Percentiles rank a stretch among this genome's conserved stretches.
phyloP scores from a whole-genome alignment of 2,329 filamentous ascomycete species.

The Fusarium keratoplasticum region DNA sequence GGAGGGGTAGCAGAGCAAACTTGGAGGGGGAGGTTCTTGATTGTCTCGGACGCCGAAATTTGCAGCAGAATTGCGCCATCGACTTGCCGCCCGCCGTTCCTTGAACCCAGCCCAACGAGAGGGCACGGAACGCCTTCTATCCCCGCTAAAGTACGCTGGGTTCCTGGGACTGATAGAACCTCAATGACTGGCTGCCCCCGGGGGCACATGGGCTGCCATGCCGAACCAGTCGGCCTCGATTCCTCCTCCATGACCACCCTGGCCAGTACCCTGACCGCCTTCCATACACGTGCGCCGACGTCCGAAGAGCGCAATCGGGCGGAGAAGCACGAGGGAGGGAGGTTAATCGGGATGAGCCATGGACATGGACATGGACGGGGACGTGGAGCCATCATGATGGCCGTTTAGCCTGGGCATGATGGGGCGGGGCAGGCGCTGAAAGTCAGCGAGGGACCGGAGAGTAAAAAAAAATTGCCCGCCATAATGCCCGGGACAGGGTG shows the following conservation, averaged over 20 bases:
- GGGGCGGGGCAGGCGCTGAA: constrained; percentile 28
- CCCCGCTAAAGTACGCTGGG: constrained; percentile 1
- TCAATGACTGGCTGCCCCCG: not conserved
- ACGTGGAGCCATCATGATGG: constrained; percentile 28
- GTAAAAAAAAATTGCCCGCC: not conserved
- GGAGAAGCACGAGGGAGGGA: not conserved
- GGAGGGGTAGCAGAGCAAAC: constrained; percentile 40
- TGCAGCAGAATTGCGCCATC: constrained; percentile 45
- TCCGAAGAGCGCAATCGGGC: constrained; percentile 29
- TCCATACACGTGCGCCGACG: constrained; percentile 40
- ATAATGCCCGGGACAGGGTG: not conserved
- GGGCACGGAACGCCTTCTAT: not conserved
- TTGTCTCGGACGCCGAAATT: constrained; percentile 37
- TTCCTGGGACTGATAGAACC: constrained; percentile 14
- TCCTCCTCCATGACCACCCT: constrained; percentile 13
- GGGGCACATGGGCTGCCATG: constrained; percentile 8
- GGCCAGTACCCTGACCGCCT: constrained; percentile 46
- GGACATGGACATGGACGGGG: not conserved
- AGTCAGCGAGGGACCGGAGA: not conserved
- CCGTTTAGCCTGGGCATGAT: constrained; percentile 16
- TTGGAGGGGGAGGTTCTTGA: constrained; percentile 18
- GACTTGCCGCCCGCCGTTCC: constrained; percentile 27
- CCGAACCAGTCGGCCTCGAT: constrained; percentile 39
- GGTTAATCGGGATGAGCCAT: not conserved
- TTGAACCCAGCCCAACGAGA: constrained; percentile 3